These are phyloP conservation scores for Pythium apleroticum DNA, from an alignment of 352 stramenopile genomes.

Conservation along the genomic window DNA sequence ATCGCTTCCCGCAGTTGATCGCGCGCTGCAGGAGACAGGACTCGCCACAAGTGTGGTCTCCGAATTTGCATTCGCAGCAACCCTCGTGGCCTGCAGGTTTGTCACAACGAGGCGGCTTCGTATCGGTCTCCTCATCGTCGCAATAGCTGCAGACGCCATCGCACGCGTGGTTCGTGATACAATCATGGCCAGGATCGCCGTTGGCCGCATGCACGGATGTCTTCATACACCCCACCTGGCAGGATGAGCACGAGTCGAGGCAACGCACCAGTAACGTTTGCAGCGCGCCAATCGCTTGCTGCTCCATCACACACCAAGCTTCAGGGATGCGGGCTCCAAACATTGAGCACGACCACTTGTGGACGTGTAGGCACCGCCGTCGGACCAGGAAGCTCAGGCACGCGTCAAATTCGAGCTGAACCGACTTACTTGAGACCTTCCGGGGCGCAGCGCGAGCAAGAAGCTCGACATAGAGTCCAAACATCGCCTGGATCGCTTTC, in stretches of 20 bases:
- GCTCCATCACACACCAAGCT: conserved; percentile 49
- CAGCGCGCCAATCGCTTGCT: conserved; percentile 44
- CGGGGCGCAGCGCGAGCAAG: neutral
- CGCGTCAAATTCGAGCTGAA: conserved; percentile 49
- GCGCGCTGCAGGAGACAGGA: conserved; percentile 44
- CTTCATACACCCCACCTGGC: conserved; percentile 68
- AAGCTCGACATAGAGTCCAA: conserved; percentile 33
- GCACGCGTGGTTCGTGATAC: conserved; percentile 50
- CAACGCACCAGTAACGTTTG: conserved; percentile 59
- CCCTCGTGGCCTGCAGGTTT: conserved; percentile 67
- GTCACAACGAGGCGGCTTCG: conserved; percentile 39
- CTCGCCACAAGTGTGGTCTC: conserved; percentile 63
- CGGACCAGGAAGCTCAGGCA: conserved; percentile 61
- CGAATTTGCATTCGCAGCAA: conserved; percentile 55
- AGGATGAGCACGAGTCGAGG: conserved; percentile 48
- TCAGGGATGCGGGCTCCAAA: conserved; percentile 42
- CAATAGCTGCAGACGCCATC: conserved; percentile 54
- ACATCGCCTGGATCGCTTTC: conserved; percentile 30
- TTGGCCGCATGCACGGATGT: conserved; percentile 33
- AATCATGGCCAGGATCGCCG: conserved; percentile 40
- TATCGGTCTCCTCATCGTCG: conserved; percentile 20
- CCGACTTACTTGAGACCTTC: conserved; percentile 15
- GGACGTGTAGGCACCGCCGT: conserved; percentile 50
- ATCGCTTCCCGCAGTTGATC: conserved; percentile 53
- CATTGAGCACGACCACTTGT: conserved; percentile 39